These are phyloP conservation scores for Alternaria sp. DNA, from an alignment of 2,329 filamentous ascomycete genomes.

Conservation along the genomic window DNA sequence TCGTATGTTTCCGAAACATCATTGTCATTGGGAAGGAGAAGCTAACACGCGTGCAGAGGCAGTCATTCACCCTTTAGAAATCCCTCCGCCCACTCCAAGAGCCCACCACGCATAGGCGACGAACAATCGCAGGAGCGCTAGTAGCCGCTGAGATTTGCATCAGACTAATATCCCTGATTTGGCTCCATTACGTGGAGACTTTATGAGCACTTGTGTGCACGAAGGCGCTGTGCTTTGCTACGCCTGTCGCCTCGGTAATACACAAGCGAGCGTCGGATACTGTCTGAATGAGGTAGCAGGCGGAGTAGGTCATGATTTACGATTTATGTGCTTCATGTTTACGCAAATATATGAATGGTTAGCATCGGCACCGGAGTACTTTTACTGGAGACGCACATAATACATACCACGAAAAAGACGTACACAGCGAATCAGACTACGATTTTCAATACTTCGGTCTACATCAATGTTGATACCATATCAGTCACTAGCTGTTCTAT, in stretches of 20 bases:
- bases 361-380: slow-evolving; percentile 8
- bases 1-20: slow-evolving; percentile 67
- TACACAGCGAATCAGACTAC: not conserved
- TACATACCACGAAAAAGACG: not conserved
- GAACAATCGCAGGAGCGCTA: slow-evolving; percentile 34
- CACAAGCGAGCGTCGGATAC: not conserved
- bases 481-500: not conserved
- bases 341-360: slow-evolving; percentile 1
- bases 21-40: not conserved
- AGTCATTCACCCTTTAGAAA: slow-evolving; percentile 47
- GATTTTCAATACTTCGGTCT: not conserved
- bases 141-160: not conserved
- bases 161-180: not conserved
- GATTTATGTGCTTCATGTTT: slow-evolving; percentile 9
- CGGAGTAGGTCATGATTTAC: slow-evolving; percentile 7
- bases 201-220: not conserved
- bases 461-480: not conserved
- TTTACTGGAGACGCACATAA: not conserved
- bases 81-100: slow-evolving; percentile 42
- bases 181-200: not conserved
- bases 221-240: not conserved
- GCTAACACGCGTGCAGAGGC: slow-evolving; percentile 29
- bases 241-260: not conserved
- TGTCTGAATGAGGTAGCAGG: not conserved
- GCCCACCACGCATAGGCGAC: slow-evolving; percentile 50